Percentiles rank a stretch among this genome's conserved stretches.
Conservation (phyloP, 176 grass and related monocot species). For the Carex myosuroides region DNA sequence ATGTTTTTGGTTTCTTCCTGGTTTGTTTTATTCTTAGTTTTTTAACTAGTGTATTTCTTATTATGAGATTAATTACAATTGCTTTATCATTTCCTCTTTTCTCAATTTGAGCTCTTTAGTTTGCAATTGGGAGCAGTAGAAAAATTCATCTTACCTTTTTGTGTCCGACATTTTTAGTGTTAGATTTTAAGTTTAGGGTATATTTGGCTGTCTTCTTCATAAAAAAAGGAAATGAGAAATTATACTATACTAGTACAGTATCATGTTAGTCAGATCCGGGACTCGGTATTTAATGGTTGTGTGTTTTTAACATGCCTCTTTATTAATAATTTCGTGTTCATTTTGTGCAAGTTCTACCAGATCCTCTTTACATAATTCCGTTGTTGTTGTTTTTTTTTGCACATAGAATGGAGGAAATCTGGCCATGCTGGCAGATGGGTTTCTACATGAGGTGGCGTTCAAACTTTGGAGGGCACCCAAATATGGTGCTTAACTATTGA, state of each 20-base stretch:
- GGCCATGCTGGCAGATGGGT: slow-evolving; percentile 64
- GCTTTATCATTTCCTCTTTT: no score
- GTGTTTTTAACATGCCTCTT: background rate
- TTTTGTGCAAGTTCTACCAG: background rate
- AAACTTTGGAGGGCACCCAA: slow-evolving; percentile 96
- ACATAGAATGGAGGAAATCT: slow-evolving; percentile 57
- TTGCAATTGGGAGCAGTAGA: background rate
- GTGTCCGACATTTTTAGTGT: background rate
- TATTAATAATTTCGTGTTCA: background rate
- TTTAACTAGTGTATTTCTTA: background rate
- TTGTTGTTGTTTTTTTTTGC: background rate
- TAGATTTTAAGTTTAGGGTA: background rate
- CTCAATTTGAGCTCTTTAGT: background rate
- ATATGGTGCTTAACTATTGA: slow-evolving; percentile 57
- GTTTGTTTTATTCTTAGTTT: background rate
- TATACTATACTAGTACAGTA: background rate
- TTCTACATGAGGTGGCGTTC: slow-evolving; percentile 88
- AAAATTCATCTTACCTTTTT: no score
- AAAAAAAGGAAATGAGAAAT: background rate
- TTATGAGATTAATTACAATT: background rate
- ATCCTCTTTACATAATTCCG: background rate
- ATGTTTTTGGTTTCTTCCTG: background rate
- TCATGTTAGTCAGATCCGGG: background rate
- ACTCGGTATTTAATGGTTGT: background rate
- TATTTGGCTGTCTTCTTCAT: background rate